Evolutionary conservation across 1,284 basidiomycete species (phyloP).

Genomic region (Ceratobasidium sp.): DNA sequence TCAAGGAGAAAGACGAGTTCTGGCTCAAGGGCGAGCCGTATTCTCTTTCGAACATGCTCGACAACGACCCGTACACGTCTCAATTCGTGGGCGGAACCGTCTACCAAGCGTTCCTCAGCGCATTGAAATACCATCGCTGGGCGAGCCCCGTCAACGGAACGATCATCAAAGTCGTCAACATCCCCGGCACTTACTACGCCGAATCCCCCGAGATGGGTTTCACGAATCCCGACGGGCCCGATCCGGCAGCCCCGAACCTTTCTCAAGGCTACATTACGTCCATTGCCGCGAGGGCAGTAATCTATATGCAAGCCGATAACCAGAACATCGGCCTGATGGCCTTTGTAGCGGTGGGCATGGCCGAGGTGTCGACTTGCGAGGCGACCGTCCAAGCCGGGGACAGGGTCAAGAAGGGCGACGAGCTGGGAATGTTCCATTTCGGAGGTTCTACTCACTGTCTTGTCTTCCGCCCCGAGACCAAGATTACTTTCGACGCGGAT

Average conservation of each 20-base stretch:
- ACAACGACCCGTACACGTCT: conserved; percentile 55
- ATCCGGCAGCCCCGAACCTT: conserved; percentile 54
- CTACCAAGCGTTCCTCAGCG: conserved; percentile 68
- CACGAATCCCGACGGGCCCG: conserved; percentile 52
- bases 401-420: conserved; percentile 39
- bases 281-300: conserved; percentile 63
- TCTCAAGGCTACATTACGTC: conserved; percentile 59
- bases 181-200: conserved; percentile 68
- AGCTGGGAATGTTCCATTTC: conserved; percentile 46
- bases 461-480: conserved; percentile 37
- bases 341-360: conserved; percentile 69
- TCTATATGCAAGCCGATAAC: conserved; percentile 68
- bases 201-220: conserved; percentile 51
- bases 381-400: conserved; percentile 57
- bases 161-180: conserved; percentile 60
- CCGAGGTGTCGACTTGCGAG: conserved; percentile 69
- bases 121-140: conserved; percentile 69
- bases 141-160: conserved; percentile 66
- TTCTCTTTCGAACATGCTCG: conserved; percentile 61
- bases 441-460: conserved; percentile 46
- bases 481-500: conserved; percentile 12
- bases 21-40: conserved; percentile 66
- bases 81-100: conserved; percentile 66
- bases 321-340: conserved; percentile 64
- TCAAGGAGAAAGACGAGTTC: conserved; percentile 60